Base-by-base conservation (phyloP, 164 flowering plant species). In the Umbilicus rupestris region DNA sequence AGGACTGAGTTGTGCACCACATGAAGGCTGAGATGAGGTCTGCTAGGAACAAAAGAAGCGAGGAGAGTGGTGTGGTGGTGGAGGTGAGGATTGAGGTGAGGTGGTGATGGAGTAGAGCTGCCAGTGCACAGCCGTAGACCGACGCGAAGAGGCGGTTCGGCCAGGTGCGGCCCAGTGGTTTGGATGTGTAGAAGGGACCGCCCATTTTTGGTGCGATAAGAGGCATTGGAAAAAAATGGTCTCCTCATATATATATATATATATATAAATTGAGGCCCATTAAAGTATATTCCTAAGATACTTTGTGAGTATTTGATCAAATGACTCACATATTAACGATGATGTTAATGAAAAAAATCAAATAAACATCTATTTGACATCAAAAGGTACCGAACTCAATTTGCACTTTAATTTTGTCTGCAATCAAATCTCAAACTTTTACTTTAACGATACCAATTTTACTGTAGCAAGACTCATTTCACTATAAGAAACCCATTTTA, bases 141-240 rank as follows among this genome's bases (percentile, higher is more conserved):
- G 71, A 57, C 1, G 84, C 81, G 68, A 80, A 87, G 0, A 71
- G 42, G 9, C 95, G 90, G 81, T 85, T 83, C 42, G 74, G 47
- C 33, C 35, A 1, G 8, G 81, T 69, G 22, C 78, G 78, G 11
- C 74, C 79, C 9, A 71, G 64, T 50, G 70, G 74, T 20, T 66
- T 45, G 15, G 57, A 41, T 1, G 82, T 75, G 81, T 84, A 72
- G 28, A 87, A 81, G 35, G 78, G 79, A 29, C 65, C 58, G 62
- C 44, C 33, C 60, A 55, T 55, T 30, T 29, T 55, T 26, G 29
- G 28, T 14, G 5, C 1, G 60, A 14, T 28, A 55, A 28, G 6
- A 26, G 60, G 33, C n/a, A 6, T 55, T 55, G 6, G 19, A 7
- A 55, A 7, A 55, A 28, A 55, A 55, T 55, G 60, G 31, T 24